Evolutionary conservation across 1,139 yeast genomes (phyloP).

Genomic region (Pichia sp.): DNA sequence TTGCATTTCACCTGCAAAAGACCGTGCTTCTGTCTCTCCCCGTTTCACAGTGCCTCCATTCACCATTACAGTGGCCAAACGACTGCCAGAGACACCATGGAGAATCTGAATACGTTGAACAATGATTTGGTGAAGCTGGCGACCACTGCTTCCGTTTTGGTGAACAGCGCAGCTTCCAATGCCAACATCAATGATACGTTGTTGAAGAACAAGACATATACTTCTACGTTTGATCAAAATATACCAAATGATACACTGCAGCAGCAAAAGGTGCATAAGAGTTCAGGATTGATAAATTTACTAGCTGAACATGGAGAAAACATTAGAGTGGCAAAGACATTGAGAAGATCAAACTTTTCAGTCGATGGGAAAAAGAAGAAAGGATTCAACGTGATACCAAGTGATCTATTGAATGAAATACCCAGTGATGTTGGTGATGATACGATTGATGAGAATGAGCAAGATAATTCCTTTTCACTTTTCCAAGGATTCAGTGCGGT

Average conservation of each 20-base stretch:
- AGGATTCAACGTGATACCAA: slow-evolving; percentile 40
- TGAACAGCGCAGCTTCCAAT: slow-evolving; percentile 23
- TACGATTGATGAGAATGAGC: not conserved
- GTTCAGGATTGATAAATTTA: slow-evolving; percentile 12
- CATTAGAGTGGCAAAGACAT: slow-evolving; percentile 12
- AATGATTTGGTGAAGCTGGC: slow-evolving; percentile 32
- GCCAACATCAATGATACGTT: slow-evolving; percentile 28
- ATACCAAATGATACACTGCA: slow-evolving; percentile 9
- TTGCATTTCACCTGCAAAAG: too few species aligned
- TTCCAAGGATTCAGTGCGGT: slow-evolving; percentile 64
- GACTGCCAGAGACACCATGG: not conserved
- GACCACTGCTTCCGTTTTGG: slow-evolving; percentile 39
- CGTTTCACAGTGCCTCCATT: too few species aligned
- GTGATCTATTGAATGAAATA: slow-evolving; percentile 46
- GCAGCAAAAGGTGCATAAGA: not conserved
- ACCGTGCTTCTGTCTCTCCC: too few species aligned
- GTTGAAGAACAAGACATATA: slow-evolving; percentile 41
- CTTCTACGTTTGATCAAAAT: slow-evolving; percentile 29
- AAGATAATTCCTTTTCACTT: slow-evolving; percentile 35
- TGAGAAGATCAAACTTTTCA: slow-evolving; percentile 12
- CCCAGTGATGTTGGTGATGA: slow-evolving; percentile 4
- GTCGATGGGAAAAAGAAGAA: slow-evolving; percentile 18
- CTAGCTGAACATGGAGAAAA: slow-evolving; percentile 21
- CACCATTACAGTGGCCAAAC: not conserved
- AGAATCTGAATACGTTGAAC: slow-evolving; percentile 2